Percentiles rank a stretch among this genome's conserved stretches.
These are phyloP conservation scores for Amanita muscaria DNA, from an alignment of 768 basidiomycete genomes.

Conservation along the genomic window DNA sequence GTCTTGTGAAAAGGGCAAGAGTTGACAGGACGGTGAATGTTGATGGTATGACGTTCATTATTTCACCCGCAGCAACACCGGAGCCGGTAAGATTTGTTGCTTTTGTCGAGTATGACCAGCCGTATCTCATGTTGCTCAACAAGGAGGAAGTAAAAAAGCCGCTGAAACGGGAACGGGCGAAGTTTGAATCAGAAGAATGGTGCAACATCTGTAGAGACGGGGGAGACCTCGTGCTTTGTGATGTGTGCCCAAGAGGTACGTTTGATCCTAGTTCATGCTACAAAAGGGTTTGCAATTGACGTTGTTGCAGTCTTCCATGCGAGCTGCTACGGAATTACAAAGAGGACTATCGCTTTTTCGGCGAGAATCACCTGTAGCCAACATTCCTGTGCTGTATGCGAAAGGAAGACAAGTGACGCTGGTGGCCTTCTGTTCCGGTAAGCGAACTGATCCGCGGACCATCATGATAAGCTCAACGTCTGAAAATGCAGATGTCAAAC, in stretches of 20 bases:
- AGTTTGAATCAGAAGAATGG: slow-evolving; percentile 47
- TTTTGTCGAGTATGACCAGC: background rate
- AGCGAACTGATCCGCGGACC: slow-evolving; percentile 1
- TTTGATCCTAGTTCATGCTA: background rate
- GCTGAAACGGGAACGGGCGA: slow-evolving; percentile 22
- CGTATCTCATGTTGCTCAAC: background rate
- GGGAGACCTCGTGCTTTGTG: slow-evolving; percentile 41
- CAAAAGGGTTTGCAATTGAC: background rate
- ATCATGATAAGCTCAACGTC: too few relatives aligned
- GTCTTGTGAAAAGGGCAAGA: slow-evolving; percentile 36
- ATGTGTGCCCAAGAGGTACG: slow-evolving; percentile 46
- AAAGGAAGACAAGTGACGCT: slow-evolving; percentile 32
- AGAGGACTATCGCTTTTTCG: slow-evolving; percentile 8
- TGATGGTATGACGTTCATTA: slow-evolving; percentile 22
- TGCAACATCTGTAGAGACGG: slow-evolving; percentile 55
- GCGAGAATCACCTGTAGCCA: slow-evolving; percentile 33
- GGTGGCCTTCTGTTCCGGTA: slow-evolving; percentile 57
- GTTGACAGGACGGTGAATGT: slow-evolving; percentile 29
- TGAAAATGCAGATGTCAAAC: slow-evolving; percentile 52
- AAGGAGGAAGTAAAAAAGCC: slow-evolving; percentile 8
- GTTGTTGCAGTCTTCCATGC: slow-evolving; percentile 41
- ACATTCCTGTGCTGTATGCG: slow-evolving; percentile 39
- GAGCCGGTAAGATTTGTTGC: slow-evolving; percentile 8
- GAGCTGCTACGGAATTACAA: slow-evolving; percentile 34
- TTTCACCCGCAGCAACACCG: slow-evolving; percentile 11